These are phyloP conservation scores for Jasminum sambac DNA, from an alignment of 257 asterid species.

Conservation along the genomic window DNA sequence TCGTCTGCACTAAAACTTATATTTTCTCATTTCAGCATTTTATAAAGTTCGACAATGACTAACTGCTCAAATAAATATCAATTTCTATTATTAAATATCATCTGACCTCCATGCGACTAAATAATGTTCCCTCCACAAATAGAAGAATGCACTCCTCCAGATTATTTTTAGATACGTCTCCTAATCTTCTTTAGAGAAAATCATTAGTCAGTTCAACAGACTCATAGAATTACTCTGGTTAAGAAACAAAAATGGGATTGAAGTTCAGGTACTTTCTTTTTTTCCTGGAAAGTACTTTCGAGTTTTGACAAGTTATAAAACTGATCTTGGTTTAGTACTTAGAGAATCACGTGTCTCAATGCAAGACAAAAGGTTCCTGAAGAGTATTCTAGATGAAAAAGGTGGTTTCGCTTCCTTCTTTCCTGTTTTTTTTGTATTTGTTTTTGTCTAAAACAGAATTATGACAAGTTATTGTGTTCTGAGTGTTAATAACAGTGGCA, in stretches of 20 bases:
- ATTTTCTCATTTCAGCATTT: conserved; percentile 2
- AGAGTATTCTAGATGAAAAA: not conserved
- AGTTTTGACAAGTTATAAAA: not conserved
- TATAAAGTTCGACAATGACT: conserved; percentile 20
- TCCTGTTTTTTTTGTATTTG: too few species aligned
- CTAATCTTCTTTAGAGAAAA: not conserved
- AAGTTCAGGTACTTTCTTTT: too few species aligned
- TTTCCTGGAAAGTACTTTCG: not conserved
- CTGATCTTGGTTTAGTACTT: not conserved
- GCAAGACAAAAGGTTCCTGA: not conserved
- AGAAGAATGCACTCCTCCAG: not conserved
- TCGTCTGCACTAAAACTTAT: not conserved
- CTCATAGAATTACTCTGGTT: not conserved
- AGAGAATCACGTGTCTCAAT: not conserved
- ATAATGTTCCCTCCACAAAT: not conserved
- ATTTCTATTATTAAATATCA: too few species aligned
- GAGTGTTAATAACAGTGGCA: not conserved
- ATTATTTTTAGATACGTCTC: not conserved
- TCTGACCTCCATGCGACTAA: not conserved
- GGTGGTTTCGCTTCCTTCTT: not conserved
- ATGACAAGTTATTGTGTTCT: not conserved
- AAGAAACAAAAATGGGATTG: not conserved
- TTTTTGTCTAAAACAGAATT: not conserved
- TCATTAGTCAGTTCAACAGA: not conserved
- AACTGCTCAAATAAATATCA: not conserved